Percentiles rank a stretch among this genome's conserved stretches.
These are phyloP conservation scores for Pseudopyricularia cyperi DNA, from an alignment of 2,329 filamentous ascomycete genomes.

Conservation along the genomic window DNA sequence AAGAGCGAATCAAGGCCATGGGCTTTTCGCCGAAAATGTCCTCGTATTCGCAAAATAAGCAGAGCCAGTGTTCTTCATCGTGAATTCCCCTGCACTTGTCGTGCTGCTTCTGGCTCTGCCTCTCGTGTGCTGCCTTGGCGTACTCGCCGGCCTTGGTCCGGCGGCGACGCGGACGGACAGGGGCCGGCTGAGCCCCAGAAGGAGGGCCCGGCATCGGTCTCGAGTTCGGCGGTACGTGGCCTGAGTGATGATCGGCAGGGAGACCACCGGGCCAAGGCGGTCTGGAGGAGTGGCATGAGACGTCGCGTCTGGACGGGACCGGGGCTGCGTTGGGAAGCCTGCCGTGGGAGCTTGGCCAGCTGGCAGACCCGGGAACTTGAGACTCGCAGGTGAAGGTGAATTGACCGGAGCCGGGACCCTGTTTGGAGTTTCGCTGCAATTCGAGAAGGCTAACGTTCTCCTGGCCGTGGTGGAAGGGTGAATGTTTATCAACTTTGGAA, in stretches of 20 bases:
- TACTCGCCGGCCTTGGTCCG: constrained; percentile 47
- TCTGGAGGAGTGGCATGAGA: neutral
- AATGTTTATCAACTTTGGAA: constrained; percentile 62
- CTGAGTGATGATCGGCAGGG: neutral
- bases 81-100: constrained; percentile 43
- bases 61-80: constrained; percentile 76
- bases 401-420: constrained; percentile 63
- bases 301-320: neutral
- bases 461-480: constrained; percentile 50
- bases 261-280: neutral
- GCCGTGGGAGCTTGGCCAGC: constrained; percentile 47
- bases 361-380: constrained; percentile 67
- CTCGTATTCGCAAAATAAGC: constrained; percentile 97
- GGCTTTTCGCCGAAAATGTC: constrained; percentile 85
- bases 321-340: constrained; percentile 8
- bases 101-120: constrained; percentile 62
- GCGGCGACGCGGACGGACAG: constrained; percentile 18
- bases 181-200: neutral
- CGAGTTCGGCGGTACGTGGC: neutral
- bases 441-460: constrained; percentile 71
- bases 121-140: constrained; percentile 59
- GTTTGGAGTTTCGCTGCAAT: constrained; percentile 46
- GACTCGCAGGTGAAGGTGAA: constrained; percentile 97
- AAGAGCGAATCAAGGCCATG: constrained; percentile 72
- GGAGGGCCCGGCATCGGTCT: neutral